A percentile compares a stretch with the other conserved stretches of the same genome.
These are phyloP conservation scores for Daldinia bambusicola DNA, from an alignment of 495 filamentous ascomycete species.

Conservation along the genomic window DNA sequence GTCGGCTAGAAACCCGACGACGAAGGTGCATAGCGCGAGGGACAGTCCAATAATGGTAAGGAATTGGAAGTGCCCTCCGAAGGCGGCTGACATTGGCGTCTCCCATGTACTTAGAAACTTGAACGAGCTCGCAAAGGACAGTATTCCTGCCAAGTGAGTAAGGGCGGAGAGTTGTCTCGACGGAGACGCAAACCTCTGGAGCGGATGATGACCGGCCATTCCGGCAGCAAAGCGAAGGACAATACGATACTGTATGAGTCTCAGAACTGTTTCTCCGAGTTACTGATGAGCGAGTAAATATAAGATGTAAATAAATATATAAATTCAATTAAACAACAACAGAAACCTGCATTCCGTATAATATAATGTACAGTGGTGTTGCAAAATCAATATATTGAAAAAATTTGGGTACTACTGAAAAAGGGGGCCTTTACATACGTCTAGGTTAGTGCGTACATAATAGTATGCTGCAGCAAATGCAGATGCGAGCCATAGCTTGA, in stretches of 20 bases:
- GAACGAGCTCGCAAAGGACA: conserved; percentile 75
- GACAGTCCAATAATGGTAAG: conserved; percentile 84
- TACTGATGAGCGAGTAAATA: neutral
- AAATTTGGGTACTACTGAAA: neutral
- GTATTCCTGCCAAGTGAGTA: conserved; percentile 75
- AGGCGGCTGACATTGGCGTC: conserved; percentile 69
- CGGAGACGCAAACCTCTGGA: conserved; percentile 78
- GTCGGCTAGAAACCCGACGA: conserved; percentile 78
- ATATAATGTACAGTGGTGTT: neutral
- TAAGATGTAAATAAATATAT: neutral
- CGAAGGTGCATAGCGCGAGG: conserved; percentile 75
- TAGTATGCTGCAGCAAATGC: neutral
- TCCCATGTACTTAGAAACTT: conserved; percentile 61
- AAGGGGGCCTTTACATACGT: neutral
- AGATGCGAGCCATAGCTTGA: neutral
- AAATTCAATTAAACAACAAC: neutral
- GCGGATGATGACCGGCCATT: conserved; percentile 65
- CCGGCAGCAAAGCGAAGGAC: conserved; percentile 7
- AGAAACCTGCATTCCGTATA: neutral
- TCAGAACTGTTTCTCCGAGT: neutral
- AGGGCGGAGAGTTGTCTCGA: conserved; percentile 73
- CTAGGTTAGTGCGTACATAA: too few species aligned
- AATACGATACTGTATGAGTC: too few species aligned
- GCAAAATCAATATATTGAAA: neutral
- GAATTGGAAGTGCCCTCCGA: conserved; percentile 87